phyloP scores from a whole-genome alignment of 1,139 yeast species.

The Spencermartinsiella ligniputridi region DNA sequence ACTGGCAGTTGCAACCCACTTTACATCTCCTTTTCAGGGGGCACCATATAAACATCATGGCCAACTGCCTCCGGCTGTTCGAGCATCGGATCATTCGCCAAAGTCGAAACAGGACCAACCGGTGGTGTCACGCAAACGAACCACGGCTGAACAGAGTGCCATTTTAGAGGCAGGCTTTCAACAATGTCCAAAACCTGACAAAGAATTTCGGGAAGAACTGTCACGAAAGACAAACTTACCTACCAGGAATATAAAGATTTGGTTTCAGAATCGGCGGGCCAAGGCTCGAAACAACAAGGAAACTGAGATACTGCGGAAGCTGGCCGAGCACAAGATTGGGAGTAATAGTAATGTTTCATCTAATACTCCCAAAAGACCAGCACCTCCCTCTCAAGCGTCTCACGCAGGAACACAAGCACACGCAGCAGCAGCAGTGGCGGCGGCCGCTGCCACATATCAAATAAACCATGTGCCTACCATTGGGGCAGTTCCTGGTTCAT shows the following conservation, averaged over 20 bases:
- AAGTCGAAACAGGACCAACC: neutral
- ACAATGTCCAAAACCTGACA: conserved; percentile 29
- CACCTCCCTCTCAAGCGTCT: neutral
- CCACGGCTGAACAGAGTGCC: conserved; percentile 26
- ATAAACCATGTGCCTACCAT: neutral
- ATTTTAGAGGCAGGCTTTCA: conserved; percentile 28
- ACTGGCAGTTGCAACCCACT: too few species aligned
- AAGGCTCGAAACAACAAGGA: conserved; percentile 26
- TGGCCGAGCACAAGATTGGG: conserved; percentile 10
- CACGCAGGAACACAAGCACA: conserved; percentile 2
- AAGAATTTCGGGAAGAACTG: conserved; percentile 26
- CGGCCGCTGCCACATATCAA: neutral
- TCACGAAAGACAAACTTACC: conserved; percentile 28
- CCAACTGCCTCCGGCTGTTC: neutral
- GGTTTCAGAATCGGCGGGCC: conserved; percentile 34
- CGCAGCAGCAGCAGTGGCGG: conserved; percentile 8
- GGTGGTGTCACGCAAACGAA: conserved; percentile 24
- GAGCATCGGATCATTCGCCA: neutral
- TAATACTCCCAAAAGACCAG: neutral
- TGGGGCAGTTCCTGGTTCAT: conserved; percentile 1
- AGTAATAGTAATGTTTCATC: neutral
- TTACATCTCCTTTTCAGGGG: too few species aligned
- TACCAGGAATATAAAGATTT: conserved; percentile 28
- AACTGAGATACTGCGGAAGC: conserved; percentile 13
- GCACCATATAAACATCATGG: conserved; percentile 1